These are phyloP conservation scores for Coprinopsis cinerea DNA, from an alignment of 768 basidiomycete genomes.

Conservation along the genomic window DNA sequence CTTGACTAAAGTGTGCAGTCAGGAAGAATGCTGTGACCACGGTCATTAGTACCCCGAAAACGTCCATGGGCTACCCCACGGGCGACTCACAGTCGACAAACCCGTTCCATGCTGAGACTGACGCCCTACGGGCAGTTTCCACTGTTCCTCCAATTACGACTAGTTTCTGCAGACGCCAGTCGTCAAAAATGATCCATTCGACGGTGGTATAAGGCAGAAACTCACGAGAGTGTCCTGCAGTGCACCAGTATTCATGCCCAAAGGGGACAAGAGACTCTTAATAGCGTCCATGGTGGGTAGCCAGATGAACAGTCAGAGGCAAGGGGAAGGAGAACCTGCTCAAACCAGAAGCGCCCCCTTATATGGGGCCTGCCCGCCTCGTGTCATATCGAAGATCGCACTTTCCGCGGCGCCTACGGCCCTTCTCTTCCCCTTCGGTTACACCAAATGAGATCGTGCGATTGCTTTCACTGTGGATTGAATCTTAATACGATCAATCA, in stretches of 20 bases:
- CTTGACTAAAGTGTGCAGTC: slow-evolving; percentile 83
- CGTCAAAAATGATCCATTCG: slow-evolving; percentile 1
- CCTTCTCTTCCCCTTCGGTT: slow-evolving; percentile 2
- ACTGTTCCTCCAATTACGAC: slow-evolving; percentile 88
- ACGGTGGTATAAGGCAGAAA: slow-evolving; percentile 1
- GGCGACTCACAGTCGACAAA: slow-evolving; percentile 71
- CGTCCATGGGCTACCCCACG: not conserved
- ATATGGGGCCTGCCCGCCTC: slow-evolving; percentile 38
- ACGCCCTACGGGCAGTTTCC: slow-evolving; percentile 76
- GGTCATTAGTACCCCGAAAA: not conserved
- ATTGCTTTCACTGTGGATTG: not conserved
- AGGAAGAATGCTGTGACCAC: slow-evolving; percentile 67
- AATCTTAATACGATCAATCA: not conserved
- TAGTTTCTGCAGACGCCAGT: slow-evolving; percentile 51
- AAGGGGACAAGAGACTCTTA: slow-evolving; percentile 66
- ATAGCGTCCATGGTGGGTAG: slow-evolving; percentile 56
- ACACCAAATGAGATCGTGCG: slow-evolving; percentile 2
- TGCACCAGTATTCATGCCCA: slow-evolving; percentile 60
- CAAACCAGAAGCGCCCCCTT: slow-evolving; percentile 30
- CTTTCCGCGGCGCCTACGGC: slow-evolving; percentile 5
- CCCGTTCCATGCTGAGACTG: slow-evolving; percentile 83
- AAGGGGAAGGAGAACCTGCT: slow-evolving; percentile 23
- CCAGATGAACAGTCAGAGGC: slow-evolving; percentile 13
- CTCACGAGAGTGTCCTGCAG: slow-evolving; percentile 76
- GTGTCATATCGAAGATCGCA: slow-evolving; percentile 21